These are phyloP conservation scores for Fusarium penzigii DNA, from an alignment of 2,329 filamentous ascomycete species.

Conservation along the genomic window DNA sequence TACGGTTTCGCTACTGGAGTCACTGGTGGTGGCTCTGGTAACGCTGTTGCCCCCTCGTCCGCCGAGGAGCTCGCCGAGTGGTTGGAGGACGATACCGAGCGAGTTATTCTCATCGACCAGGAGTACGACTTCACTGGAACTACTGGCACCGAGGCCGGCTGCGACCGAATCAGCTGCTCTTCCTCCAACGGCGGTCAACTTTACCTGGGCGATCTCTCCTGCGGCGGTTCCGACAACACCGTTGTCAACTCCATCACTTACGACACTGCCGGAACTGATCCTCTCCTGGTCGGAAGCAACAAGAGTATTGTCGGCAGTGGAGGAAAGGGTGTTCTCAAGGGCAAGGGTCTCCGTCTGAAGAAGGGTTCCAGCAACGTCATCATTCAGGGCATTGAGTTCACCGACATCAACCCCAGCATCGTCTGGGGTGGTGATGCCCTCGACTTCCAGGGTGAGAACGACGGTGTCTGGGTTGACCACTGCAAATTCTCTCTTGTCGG, in stretches of 20 bases:
- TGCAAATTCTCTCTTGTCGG: conserved; percentile 43
- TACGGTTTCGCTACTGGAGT: conserved; percentile 40
- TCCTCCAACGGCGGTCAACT: conserved; percentile 28
- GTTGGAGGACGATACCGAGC: conserved; percentile 29
- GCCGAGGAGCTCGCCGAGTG: conserved; percentile 44
- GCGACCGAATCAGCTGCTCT: conserved; percentile 33
- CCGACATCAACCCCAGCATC: conserved; percentile 42
- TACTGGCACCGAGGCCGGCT: conserved; percentile 24
- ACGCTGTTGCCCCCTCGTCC: conserved; percentile 43
- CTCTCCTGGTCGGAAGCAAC: conserved; percentile 30
- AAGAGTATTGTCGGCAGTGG: conserved; percentile 29
- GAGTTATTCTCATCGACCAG: conserved; percentile 28
- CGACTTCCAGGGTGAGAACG: conserved; percentile 36
- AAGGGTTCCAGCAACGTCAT: conserved; percentile 49
- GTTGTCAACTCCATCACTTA: conserved; percentile 30
- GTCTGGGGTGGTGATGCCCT: conserved; percentile 37
- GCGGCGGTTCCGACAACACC: conserved; percentile 25
- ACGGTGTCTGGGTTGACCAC: conserved; percentile 36
- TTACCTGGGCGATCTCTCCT: conserved; percentile 31
- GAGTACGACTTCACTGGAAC: conserved; percentile 30
- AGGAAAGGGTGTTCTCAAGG: conserved; percentile 30
- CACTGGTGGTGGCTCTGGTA: conserved; percentile 52
- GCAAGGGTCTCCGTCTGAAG: conserved; percentile 47
- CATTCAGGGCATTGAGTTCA: conserved; percentile 51
- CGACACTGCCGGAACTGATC: conserved; percentile 24